These are phyloP conservation scores for Chytriomyces sp. DNA, from an alignment of 192 early-diverging fungal species.

Conservation along the genomic window DNA sequence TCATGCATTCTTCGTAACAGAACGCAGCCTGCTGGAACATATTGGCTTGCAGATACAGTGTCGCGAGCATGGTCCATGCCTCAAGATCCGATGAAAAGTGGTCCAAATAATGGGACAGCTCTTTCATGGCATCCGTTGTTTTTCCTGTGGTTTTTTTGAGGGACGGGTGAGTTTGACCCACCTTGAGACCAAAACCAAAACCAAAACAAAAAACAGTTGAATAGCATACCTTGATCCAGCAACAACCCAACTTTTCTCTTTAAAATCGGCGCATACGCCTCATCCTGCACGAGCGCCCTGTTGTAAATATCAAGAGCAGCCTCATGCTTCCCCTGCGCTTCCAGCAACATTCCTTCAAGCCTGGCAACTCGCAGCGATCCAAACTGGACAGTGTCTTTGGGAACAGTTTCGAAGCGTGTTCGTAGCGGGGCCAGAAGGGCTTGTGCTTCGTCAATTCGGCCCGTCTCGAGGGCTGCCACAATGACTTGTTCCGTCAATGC, in stretches of 20 bases:
- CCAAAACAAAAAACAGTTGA: not conserved
- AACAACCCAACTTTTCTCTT: constrained; percentile 80
- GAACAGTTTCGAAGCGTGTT: constrained; percentile 52
- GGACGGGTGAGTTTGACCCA: not conserved
- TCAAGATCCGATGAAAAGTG: constrained; percentile 86
- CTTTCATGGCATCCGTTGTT: constrained; percentile 69
- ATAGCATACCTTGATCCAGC: constrained; percentile 59
- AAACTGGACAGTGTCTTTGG: not conserved
- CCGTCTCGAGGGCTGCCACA: constrained; percentile 78
- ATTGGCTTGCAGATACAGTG: constrained; percentile 72
- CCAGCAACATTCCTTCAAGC: constrained; percentile 78
- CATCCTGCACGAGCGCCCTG: constrained; percentile 75
- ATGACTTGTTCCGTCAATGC: constrained; percentile 82
- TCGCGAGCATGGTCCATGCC: constrained; percentile 83
- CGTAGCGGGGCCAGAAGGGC: constrained; percentile 66
- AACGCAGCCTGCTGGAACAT: constrained; percentile 85
- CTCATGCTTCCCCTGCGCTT: constrained; percentile 73
- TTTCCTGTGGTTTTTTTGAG: constrained; percentile 29
- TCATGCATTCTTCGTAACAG: constrained; percentile 89
- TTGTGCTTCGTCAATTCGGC: constrained; percentile 69
- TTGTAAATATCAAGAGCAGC: constrained; percentile 76
- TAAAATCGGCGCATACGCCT: constrained; percentile 71
- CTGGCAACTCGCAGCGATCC: constrained; percentile 47
- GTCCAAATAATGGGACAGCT: constrained; percentile 79
- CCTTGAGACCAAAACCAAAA: not conserved